Base-by-base conservation (phyloP, 2,329 filamentous ascomycete species). In the Bimuria novae-zelandiae region DNA sequence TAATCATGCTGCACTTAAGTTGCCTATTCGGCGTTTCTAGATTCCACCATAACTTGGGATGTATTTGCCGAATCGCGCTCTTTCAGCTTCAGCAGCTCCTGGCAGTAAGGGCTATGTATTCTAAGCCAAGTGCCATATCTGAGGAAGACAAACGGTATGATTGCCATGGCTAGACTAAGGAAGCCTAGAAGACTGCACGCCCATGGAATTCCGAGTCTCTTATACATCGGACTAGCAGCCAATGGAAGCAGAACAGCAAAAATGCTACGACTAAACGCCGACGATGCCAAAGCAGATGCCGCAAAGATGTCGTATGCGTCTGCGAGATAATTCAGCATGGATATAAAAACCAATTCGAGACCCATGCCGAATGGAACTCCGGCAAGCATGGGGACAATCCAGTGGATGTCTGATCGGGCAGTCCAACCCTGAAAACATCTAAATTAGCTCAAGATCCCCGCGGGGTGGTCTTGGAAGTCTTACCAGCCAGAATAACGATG, bases 181-280 rank as follows among this genome's bases (percentile, higher is more conserved):
- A 91, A 90, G 0, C 84, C 89, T 0, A 87, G 88, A 12, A 91
- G 76, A 0, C 82, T 84, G 42, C 79, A 83, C 1, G 86, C 89
- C 88, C 88, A 91, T 74, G 89, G 86, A 50, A 87, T 84, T 42
- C 88, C 88, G 29, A 4, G 32, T 27, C 11, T 48, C 27, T 29
- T 41, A 44, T 55, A 77, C 75, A 77, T 89, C 64, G 88, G 84
- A 1, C 77, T 80, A 0, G 87, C 83, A 68, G 92, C 92, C 1
- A 93, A 80, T 0, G 89, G 89, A 76, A 93, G 92, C 1, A 80
- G 84, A 4, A 88, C 87, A 54, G 88, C 89, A 56, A 84, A 86
- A 12, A 90, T 78, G 1, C 87, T 90, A 56, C 89, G 84, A 36
- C 92, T 73, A 63, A 92, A 87, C 0, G 88, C 88, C 73, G 91